phyloP scores from a whole-genome alignment of 768 basidiomycete genomes.

The Mycena olivaceomarginata region DNA sequence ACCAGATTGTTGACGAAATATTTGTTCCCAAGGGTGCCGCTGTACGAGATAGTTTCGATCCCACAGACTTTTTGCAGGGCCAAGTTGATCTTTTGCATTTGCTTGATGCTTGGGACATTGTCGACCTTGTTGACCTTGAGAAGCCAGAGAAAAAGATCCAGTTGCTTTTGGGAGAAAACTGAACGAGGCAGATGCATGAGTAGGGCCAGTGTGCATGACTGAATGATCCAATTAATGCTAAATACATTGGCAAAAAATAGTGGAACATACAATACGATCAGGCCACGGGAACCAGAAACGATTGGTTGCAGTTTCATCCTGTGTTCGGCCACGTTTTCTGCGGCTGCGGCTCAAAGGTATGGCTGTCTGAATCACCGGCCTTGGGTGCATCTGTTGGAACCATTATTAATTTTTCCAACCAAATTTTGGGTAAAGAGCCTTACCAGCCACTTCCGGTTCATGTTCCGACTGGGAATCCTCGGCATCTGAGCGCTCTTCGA shows the following conservation, averaged over 20 bases:
- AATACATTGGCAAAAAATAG: neutral
- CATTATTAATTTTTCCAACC: no score
- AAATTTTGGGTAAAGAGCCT: neutral
- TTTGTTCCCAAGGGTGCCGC: no score
- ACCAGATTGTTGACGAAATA: no score
- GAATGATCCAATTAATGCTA: no score
- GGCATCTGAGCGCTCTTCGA: neutral
- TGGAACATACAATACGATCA: neutral
- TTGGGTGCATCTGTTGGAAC: neutral
- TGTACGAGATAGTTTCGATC: no score
- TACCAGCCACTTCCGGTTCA: neutral
- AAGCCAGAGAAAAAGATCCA: no score
- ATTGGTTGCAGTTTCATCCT: neutral
- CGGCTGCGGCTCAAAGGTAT: neutral
- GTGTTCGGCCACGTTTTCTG: neutral
- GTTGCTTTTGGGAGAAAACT: constrained; percentile 1
- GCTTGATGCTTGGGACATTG: no score
- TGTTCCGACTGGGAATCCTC: neutral
- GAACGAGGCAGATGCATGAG: constrained; percentile 3
- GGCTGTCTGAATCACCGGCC: neutral
- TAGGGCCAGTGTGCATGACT: constrained; percentile 7
- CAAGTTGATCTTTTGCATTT: no score
- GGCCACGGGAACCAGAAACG: constrained; percentile 10
- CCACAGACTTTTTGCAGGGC: no score
- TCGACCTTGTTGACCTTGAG: no score